phyloP scores from a whole-genome alignment of 129 eudicot species.

The Gnaphalium uliginosum region DNA sequence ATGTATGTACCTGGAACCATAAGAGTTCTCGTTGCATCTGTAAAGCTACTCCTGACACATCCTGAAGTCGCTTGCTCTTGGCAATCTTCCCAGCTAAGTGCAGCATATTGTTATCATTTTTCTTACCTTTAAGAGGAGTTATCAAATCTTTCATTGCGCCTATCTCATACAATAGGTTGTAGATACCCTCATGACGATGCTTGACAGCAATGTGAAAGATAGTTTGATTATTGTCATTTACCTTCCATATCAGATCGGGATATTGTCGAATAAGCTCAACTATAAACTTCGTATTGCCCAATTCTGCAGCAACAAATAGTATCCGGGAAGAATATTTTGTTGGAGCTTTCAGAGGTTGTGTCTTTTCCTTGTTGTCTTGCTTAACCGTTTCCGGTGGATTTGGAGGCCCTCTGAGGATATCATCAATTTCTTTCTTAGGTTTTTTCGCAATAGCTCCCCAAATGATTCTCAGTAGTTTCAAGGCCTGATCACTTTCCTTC shows the following conservation, averaged over 20 bases:
- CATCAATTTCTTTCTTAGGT: neutral
- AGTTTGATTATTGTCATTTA: conserved; percentile 36
- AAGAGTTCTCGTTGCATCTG: conserved; percentile 48
- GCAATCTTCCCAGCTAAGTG: conserved; percentile 45
- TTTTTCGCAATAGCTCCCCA: conserved; percentile 18
- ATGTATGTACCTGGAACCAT: conserved; percentile 44
- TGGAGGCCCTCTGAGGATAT: conserved; percentile 1
- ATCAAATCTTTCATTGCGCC: conserved; percentile 40
- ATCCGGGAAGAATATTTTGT: conserved; percentile 29
- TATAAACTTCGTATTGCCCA: conserved; percentile 40
- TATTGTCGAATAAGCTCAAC: conserved; percentile 37
- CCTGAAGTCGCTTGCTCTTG: conserved; percentile 29
- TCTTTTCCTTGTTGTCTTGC: conserved; percentile 3
- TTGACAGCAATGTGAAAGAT: conserved; percentile 45
- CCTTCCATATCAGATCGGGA: conserved; percentile 53
- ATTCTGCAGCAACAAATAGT: conserved; percentile 40
- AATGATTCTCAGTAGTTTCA: conserved; percentile 3
- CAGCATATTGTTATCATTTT: conserved; percentile 34
- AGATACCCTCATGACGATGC: conserved; percentile 37
- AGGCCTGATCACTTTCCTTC: neutral
- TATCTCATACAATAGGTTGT: conserved; percentile 32
- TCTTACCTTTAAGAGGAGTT: conserved; percentile 24
- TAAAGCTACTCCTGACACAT: conserved; percentile 43
- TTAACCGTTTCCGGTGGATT: neutral
- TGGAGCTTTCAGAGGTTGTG: neutral